Percentiles rank a stretch among this genome's conserved stretches.
Evolutionary conservation across 129 eudicot species (phyloP).

Genomic region (Flaveria sonorensis): DNA sequence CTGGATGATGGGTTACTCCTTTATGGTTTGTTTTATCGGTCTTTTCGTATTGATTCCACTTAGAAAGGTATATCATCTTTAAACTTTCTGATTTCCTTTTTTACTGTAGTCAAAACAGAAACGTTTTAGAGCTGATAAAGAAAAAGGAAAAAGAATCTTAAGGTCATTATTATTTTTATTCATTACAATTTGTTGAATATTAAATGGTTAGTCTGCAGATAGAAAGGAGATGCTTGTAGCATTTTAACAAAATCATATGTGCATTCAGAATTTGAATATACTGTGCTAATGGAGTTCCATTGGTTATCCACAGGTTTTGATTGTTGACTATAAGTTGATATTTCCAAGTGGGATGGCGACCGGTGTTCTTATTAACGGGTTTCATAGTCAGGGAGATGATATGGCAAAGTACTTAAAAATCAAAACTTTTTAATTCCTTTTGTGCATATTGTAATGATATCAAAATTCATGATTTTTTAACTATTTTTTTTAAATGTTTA

Average conservation of each 20-base stretch:
- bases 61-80: slow-evolving; percentile 53
- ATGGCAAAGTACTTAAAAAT: slow-evolving; percentile 60
- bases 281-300: slow-evolving; percentile 15
- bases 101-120: neutral
- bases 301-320: slow-evolving; percentile 61
- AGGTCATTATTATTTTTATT: slow-evolving; percentile 15
- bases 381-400: slow-evolving; percentile 68
- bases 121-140: neutral
- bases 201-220: neutral
- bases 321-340: slow-evolving; percentile 71
- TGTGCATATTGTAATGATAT: neutral
- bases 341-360: slow-evolving; percentile 97
- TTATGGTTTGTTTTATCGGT: slow-evolving; percentile 76
- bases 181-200: neutral
- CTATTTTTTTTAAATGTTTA: slow-evolving; percentile 10
- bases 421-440: neutral
- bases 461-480: neutral
- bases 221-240: neutral
- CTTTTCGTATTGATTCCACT: slow-evolving; percentile 84
- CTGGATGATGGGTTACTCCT: slow-evolving; percentile 74
- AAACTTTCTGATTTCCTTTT: neutral
- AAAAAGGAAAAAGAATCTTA: slow-evolving; percentile 8
- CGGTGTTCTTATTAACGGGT: slow-evolving; percentile 87
- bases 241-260: neutral
- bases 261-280: neutral